phyloP scores from a whole-genome alignment of 2,329 filamentous ascomycete species.

The Aspergillus tubingensis region DNA sequence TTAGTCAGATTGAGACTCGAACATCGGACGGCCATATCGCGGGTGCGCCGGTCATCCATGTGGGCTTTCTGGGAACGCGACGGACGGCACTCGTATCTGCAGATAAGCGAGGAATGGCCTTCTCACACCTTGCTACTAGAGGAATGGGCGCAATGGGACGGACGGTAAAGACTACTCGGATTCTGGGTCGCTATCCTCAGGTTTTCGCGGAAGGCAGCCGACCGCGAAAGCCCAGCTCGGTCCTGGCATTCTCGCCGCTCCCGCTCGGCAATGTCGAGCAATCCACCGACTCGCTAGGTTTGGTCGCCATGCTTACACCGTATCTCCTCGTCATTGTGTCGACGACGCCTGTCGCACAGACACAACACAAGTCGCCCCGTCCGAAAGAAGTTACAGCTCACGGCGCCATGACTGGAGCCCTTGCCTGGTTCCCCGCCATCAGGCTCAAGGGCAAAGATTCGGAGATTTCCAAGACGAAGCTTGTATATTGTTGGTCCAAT shows the following conservation, averaged over 20 bases:
- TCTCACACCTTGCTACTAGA: constrained; percentile 91
- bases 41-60: constrained; percentile 76
- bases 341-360: constrained; percentile 92
- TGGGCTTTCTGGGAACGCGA: constrained; percentile 92
- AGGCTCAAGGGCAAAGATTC: constrained; percentile 77
- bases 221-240: constrained; percentile 84
- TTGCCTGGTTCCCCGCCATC: constrained; percentile 97
- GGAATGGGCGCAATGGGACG: constrained; percentile 84
- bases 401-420: constrained; percentile 85
- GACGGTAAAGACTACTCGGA: constrained; percentile 83
- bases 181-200: constrained; percentile 87
- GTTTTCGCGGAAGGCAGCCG: constrained; percentile 62
- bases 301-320: constrained; percentile 93
- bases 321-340: constrained; percentile 96
- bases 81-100: constrained; percentile 95
- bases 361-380: constrained; percentile 87
- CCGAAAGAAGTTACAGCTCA: constrained; percentile 91
- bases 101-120: constrained; percentile 94
- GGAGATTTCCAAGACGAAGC: constrained; percentile 70
- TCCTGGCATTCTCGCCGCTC: constrained; percentile 85
- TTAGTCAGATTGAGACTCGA: constrained; percentile 63
- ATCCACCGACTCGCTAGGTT: constrained; percentile 78
- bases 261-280: constrained; percentile 94
- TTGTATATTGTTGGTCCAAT: constrained; percentile 98
- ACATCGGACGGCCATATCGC: constrained; percentile 80